These are phyloP conservation scores for Gossypium schwendimanii DNA, from an alignment of 441 rosid species.

Conservation along the genomic window DNA sequence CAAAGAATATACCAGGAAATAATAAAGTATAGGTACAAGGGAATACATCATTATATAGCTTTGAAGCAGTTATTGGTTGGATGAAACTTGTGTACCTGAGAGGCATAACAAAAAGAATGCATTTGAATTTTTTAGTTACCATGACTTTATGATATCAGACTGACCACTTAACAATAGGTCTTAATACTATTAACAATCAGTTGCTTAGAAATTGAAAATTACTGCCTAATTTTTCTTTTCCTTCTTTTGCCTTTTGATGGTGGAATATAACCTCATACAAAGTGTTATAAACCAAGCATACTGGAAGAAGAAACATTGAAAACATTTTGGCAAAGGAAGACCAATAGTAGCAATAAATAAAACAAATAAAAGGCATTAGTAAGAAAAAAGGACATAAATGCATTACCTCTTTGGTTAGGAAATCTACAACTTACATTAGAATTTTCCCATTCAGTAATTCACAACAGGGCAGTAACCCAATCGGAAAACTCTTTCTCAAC, in stretches of 20 bases:
- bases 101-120: neutral
- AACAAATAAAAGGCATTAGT: neutral
- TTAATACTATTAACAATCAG: neutral
- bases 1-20: neutral
- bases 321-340: neutral
- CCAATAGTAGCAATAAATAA: neutral
- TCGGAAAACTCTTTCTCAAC: neutral
- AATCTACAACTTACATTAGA: neutral
- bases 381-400: neutral
- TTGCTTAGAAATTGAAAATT: neutral
- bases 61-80: constrained; percentile 87
- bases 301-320: neutral
- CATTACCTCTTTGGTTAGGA: neutral
- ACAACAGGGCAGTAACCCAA: neutral
- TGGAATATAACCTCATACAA: neutral
- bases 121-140: neutral
- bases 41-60: constrained; percentile 78
- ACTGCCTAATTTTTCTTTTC: neutral
- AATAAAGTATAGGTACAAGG: constrained; percentile 6
- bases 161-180: neutral
- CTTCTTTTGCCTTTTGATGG: neutral
- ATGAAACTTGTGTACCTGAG: constrained; percentile 93
- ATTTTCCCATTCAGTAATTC: neutral
- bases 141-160: neutral
- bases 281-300: neutral